Percentiles rank a stretch among this genome's conserved stretches.
Evolutionary conservation across 108 stramenopile species (phyloP).

Genomic region (Nannochloropsis granulata): DNA sequence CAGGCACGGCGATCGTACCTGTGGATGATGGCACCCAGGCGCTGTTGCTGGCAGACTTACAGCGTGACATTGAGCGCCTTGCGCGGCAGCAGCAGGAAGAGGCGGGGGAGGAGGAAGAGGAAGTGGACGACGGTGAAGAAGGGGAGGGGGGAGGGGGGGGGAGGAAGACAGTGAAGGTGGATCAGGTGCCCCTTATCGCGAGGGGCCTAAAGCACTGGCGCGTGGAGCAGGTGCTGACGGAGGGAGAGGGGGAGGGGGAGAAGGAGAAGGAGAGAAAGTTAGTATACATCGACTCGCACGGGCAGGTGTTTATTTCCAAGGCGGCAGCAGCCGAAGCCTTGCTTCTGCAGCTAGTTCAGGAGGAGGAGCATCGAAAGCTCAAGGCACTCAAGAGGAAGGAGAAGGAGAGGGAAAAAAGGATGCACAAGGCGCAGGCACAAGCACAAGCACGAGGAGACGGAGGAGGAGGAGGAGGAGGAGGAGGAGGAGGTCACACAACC

Average conservation of each 20-base stretch:
- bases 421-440: no score
- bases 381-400: neutral
- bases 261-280: neutral
- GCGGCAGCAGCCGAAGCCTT: neutral
- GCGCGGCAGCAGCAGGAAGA: neutral
- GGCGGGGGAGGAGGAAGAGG: neutral
- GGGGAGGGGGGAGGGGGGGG: neutral
- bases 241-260: neutral
- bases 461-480: no score
- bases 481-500: no score
- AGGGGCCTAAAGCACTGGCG: neutral
- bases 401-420: neutral
- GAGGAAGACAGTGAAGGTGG: neutral
- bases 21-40: neutral
- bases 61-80: neutral
- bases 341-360: neutral
- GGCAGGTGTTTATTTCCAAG: neutral
- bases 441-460: no score
- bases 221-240: neutral
- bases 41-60: neutral
- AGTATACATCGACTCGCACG: neutral
- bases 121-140: neutral
- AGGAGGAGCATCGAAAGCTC: neutral
- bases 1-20: neutral
- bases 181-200: neutral